phyloP scores from a whole-genome alignment of 306 rosid genomes.

The Boehmeria nivea region DNA sequence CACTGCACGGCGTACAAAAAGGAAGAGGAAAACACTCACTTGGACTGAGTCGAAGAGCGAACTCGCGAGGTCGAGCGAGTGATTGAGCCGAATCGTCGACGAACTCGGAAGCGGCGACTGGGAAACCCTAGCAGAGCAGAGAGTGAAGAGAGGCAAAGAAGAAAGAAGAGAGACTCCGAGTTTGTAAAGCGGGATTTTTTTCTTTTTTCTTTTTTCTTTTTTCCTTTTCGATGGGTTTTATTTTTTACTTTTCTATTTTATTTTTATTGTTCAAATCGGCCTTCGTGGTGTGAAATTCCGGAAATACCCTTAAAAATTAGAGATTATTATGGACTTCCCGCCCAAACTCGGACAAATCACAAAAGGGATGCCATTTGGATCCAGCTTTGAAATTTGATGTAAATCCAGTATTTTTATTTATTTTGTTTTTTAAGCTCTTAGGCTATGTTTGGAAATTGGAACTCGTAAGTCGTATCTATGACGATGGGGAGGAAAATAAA shows the following conservation, averaged over 20 bases:
- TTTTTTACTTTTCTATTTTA: background rate
- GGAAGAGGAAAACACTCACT: background rate
- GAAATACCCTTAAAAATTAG: background rate
- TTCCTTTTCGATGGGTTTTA: background rate
- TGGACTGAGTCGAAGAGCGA: constrained; percentile 27
- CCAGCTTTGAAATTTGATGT: too few relatives aligned
- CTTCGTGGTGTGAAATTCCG: background rate
- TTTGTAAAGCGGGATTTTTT: constrained; percentile 22
- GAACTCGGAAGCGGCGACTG: constrained; percentile 24
- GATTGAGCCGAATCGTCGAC: constrained; percentile 7
- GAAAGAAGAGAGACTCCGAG: constrained; percentile 52
- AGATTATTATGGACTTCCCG: background rate
- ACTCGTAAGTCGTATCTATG: too few relatives aligned
- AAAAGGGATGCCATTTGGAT: too few relatives aligned
- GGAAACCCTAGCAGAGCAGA: constrained; percentile 86
- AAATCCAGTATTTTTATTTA: too few relatives aligned
- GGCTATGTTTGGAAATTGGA: too few relatives aligned
- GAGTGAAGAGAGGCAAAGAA: constrained; percentile 31
- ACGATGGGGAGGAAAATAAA: too few relatives aligned
- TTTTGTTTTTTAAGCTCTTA: too few relatives aligned
- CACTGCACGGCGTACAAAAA: background rate
- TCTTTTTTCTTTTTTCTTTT: background rate
- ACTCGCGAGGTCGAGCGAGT: constrained; percentile 19
- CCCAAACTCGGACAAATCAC: background rate
- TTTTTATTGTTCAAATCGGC: background rate